A percentile compares a stretch with the other conserved stretches of the same genome.
Conservation (phyloP, 441 rosid species). For the Brassica hybrid region DNA sequence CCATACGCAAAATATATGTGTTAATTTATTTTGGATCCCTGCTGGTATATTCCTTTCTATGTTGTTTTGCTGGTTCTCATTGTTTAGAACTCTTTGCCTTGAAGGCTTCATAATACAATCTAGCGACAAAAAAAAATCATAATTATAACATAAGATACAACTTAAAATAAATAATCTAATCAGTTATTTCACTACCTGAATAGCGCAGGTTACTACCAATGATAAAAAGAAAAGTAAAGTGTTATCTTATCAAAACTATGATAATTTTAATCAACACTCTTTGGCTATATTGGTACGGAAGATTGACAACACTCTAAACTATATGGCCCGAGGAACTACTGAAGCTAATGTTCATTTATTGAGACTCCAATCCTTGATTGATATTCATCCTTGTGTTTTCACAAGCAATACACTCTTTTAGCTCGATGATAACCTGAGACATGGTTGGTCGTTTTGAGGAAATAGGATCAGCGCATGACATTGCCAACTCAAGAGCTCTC, state of each 20-base stretch:
- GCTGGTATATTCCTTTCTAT: too few species aligned
- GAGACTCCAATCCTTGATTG: neutral
- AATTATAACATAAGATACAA: too few species aligned
- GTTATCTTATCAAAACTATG: neutral
- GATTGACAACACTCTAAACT: neutral
- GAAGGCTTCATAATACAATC: too few species aligned
- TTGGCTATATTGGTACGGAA: neutral
- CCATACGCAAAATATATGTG: too few species aligned
- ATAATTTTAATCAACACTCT: neutral
- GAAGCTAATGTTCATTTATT: neutral
- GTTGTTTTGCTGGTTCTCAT: too few species aligned
- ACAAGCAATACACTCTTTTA: conserved; percentile 21
- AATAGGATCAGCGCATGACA: conserved; percentile 21
- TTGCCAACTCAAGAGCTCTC: conserved; percentile 34
- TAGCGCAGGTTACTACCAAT: too few species aligned
- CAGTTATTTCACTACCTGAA: too few species aligned
- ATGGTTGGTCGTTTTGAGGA: conserved; percentile 25
- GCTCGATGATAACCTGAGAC: conserved; percentile 20
- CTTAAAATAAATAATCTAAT: too few species aligned
- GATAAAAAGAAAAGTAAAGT: too few species aligned
- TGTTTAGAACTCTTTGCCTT: too few species aligned
- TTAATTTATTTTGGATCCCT: too few species aligned
- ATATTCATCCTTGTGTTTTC: conserved; percentile 1
- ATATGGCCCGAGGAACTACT: conserved; percentile 5
- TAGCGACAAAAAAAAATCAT: too few species aligned